Evolutionary conservation across 164 flowering plant genomes (phyloP), one percentile per base, ranked within the genome.

Genomic region (Chimonanthus praecox): DNA sequence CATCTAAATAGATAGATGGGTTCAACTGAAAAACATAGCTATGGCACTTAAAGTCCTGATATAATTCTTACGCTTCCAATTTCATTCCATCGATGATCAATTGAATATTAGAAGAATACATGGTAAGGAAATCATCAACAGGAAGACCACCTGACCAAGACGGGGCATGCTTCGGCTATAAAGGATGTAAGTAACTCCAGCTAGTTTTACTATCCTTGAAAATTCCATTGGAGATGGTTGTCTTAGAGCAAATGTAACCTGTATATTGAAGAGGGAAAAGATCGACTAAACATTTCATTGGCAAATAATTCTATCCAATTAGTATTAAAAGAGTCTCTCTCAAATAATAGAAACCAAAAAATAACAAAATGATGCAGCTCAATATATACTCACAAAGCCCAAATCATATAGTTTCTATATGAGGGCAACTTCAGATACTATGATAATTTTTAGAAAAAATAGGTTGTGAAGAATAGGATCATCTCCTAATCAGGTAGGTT

Each of bases 131-230:
- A 20, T 33, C 0, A 7, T 54, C 20, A 58, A 58, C 47, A 71
- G 64, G 65, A 68, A 69, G 68, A 72, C 72, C 75, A 87, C 90
- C 90, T 85, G 90, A 67, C 90, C 87, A 68, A 81, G 74, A 44
- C 74, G 80, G 64, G 72, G 76, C 64, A 78, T 76, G 78, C 86
- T 77, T 71, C 49, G 83, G 44, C 84, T 69, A 64, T 81, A 81
- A 66, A 87, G 84, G 71, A 78, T 77, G 77, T 87, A 84, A 18
- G 80, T 76, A 72, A 79, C 81, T 71, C 88, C 88, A 58, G 80
- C 81, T 47, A 84, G 62, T 71, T 78, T 84, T 47, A 87, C 67
- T 63, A 46, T 72, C 63, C 80, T 83, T 11, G 79, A 81, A 67
- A 77, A 79, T 75, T 79, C 81, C 48, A 68, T 15, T 69, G 80